phyloP scores from a whole-genome alignment of 2,329 filamentous ascomycete genomes.

The Neofusicoccum sp. region DNA sequence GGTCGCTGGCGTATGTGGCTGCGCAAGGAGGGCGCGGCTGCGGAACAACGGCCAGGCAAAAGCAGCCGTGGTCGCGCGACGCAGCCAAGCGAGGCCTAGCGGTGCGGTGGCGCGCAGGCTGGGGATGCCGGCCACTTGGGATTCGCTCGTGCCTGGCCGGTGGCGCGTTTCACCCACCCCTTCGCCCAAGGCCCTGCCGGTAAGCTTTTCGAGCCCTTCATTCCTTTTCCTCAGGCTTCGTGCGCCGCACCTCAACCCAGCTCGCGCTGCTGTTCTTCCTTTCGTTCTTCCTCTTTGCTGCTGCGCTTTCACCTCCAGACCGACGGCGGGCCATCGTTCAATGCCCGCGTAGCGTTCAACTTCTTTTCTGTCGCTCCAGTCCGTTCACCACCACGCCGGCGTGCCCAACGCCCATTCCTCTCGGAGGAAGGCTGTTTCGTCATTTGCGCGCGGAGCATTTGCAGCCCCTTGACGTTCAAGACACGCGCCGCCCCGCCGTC shows the following conservation, averaged over 20 bases:
- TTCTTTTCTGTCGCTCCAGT: background rate
- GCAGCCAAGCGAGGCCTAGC: background rate
- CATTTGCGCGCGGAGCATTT: slow-evolving; percentile 11
- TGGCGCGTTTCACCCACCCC: slow-evolving; percentile 12
- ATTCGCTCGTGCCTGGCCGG: slow-evolving; percentile 14
- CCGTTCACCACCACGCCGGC: slow-evolving; percentile 9
- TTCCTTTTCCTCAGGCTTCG: background rate
- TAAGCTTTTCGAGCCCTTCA: slow-evolving; percentile 14
- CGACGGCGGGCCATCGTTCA: slow-evolving; percentile 7
- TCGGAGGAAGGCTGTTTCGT: background rate
- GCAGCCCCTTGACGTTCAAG: slow-evolving; percentile 15
- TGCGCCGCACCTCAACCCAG: background rate
- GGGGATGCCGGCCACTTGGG: background rate
- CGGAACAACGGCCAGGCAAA: slow-evolving; percentile 4
- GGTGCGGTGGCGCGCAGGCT: background rate
- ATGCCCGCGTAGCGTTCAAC: background rate
- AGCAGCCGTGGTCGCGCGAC: background rate
- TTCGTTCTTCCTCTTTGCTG: background rate
- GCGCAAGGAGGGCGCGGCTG: slow-evolving; percentile 2
- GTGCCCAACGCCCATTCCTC: slow-evolving; percentile 1
- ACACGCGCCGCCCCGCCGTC: background rate
- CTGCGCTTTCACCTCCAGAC: background rate
- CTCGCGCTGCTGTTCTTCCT: background rate
- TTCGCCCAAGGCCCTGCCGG: background rate
- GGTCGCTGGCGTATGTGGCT: background rate